phyloP scores from a whole-genome alignment of 495 filamentous ascomycete species.

The Echria macrotheca region DNA sequence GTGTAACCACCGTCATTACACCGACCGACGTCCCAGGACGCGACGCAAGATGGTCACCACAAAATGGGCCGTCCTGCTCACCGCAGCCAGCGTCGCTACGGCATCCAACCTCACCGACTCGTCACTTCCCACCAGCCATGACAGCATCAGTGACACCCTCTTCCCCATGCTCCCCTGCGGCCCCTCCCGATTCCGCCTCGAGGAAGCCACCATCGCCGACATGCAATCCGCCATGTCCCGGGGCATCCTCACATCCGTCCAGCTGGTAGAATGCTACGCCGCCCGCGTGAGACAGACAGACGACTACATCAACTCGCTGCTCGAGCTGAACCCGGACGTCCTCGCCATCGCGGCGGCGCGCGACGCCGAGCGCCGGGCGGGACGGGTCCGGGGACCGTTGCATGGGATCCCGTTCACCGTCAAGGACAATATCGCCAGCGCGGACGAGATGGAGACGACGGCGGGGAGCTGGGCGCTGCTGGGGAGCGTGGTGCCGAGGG shows the following conservation, averaged over 20 bases:
- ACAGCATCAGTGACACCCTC: no score
- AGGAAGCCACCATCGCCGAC: conserved; percentile 49
- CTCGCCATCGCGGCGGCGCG: conserved; percentile 46
- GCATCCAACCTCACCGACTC: no score
- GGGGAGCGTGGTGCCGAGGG: conserved; percentile 59
- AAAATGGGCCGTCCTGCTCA: no score
- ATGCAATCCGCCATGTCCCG: conserved; percentile 36
- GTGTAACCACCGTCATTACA: no score
- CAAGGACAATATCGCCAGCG: conserved; percentile 50
- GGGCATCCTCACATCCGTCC: conserved; percentile 36
- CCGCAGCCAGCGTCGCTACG: no score
- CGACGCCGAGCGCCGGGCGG: conserved; percentile 53
- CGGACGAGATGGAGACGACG: conserved; percentile 43
- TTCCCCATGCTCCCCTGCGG: conserved; percentile 56
- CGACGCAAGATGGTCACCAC: no score
- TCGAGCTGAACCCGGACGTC: conserved; percentile 57
- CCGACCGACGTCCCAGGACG: no score
- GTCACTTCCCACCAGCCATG: background rate
- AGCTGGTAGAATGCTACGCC: conserved; percentile 48
- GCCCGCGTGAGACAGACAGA: conserved; percentile 51
- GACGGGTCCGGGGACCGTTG: conserved; percentile 52
- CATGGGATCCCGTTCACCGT: conserved; percentile 71
- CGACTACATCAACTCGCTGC: conserved; percentile 51
- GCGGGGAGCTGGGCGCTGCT: conserved; percentile 49
- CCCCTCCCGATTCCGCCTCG: conserved; percentile 53